phyloP scores from a whole-genome alignment of 2,329 filamentous ascomycete genomes.

The Aspergillus vadensis region DNA sequence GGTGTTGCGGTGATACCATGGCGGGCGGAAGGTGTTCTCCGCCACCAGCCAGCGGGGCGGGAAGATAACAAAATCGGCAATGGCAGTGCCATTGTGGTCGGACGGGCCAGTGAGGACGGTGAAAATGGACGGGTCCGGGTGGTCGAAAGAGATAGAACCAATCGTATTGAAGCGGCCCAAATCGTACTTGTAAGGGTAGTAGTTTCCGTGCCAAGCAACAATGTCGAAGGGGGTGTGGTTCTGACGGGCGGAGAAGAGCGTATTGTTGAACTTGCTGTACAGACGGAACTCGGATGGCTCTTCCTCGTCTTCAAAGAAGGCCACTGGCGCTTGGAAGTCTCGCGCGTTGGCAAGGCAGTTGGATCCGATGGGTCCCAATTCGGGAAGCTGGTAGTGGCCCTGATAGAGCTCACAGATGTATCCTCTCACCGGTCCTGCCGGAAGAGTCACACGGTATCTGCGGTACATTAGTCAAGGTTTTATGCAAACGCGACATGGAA shows the following conservation, averaged over 20 bases:
- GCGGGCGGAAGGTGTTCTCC: constrained; percentile 62
- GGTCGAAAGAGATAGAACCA: constrained; percentile 72
- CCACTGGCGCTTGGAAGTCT: constrained; percentile 74
- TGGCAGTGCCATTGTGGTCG: constrained; percentile 60
- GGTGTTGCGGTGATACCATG: constrained; percentile 66
- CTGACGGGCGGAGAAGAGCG: constrained; percentile 66
- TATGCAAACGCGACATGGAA: not conserved
- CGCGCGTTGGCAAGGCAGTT: constrained; percentile 73
- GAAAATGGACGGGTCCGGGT: constrained; percentile 77
- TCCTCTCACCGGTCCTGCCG: constrained; percentile 64
- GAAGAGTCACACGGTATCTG: constrained; percentile 68
- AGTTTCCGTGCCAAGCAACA: constrained; percentile 78
- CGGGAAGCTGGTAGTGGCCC: constrained; percentile 70
- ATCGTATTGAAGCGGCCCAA: constrained; percentile 75
- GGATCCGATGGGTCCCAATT: constrained; percentile 72
- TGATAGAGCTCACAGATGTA: constrained; percentile 77
- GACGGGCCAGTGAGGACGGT: constrained; percentile 65
- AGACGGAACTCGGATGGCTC: constrained; percentile 55
- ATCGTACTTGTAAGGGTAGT: constrained; percentile 81
- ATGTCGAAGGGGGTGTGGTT: constrained; percentile 75
- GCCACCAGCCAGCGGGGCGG: constrained; percentile 65
- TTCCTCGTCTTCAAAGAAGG: constrained; percentile 65
- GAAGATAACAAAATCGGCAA: constrained; percentile 68
- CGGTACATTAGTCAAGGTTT: not conserved
- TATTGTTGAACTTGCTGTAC: constrained; percentile 67